Evolutionary conservation across 768 basidiomycete genomes (phyloP).

Genomic region (Panus rudis): DNA sequence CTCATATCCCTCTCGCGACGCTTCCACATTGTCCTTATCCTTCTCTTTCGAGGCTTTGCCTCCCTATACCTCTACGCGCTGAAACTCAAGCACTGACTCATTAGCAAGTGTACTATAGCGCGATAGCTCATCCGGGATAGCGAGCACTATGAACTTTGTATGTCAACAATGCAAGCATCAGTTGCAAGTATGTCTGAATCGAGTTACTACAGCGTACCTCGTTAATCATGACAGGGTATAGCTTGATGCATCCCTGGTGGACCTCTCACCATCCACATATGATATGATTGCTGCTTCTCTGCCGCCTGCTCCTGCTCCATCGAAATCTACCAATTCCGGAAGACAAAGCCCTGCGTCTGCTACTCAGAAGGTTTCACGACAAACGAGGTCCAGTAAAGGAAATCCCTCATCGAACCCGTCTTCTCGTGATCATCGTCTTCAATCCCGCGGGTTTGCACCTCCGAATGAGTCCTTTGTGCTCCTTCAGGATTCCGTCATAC

Average conservation of each 20-base stretch:
- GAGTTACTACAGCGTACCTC: background rate
- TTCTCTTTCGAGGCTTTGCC: too few relatives aligned
- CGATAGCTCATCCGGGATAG: too few relatives aligned
- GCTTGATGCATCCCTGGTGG: conserved; percentile 88
- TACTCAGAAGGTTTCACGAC: conserved; percentile 57
- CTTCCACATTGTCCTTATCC: too few relatives aligned
- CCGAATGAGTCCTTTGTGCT: conserved; percentile 91
- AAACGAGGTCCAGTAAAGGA: conserved; percentile 41
- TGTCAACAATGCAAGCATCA: conserved; percentile 93
- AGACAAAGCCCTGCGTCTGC: conserved; percentile 39
- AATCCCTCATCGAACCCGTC: conserved; percentile 28
- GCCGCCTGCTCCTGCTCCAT: conserved; percentile 42
- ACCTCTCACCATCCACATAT: conserved; percentile 80
- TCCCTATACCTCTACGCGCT: too few relatives aligned
- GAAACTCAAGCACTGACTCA: too few relatives aligned
- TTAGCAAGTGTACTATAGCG: too few relatives aligned
- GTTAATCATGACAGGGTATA: conserved; percentile 20
- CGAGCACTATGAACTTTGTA: conserved; percentile 44
- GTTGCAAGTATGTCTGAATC: conserved; percentile 49
- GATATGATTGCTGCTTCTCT: conserved; percentile 74
- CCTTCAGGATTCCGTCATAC: conserved; percentile 76
- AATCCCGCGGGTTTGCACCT: conserved; percentile 37
- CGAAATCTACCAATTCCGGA: conserved; percentile 30
- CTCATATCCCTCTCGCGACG: too few relatives aligned
- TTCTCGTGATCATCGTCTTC: conserved; percentile 47